These are phyloP conservation scores for Amesomyces nigricolor DNA, from an alignment of 2,329 filamentous ascomycete species.

Conservation along the genomic window DNA sequence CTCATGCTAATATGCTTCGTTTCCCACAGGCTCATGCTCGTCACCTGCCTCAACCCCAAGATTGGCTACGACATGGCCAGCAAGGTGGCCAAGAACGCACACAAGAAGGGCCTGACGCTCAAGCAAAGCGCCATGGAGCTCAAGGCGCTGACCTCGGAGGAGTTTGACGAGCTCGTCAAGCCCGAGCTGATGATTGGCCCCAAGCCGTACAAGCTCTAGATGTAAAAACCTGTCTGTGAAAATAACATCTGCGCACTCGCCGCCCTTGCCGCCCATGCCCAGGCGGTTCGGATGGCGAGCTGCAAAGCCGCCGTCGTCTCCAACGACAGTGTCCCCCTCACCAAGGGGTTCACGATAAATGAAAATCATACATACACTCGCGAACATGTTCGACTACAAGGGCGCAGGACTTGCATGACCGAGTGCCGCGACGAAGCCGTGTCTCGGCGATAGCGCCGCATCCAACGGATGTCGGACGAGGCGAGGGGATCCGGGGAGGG, in stretches of 20 bases:
- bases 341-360: neutral
- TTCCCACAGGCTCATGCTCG: constrained; percentile 78
- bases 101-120: constrained; percentile 94
- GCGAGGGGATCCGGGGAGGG: neutral
- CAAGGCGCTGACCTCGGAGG: constrained; percentile 77
- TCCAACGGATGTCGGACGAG: neutral
- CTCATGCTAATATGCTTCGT: constrained; percentile 18
- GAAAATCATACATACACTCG: neutral
- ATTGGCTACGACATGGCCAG: constrained; percentile 97
- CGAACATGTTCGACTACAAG: neutral
- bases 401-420: neutral
- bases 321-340: neutral
- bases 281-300: too few species aligned
- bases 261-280: neutral
- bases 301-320: neutral
- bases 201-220: constrained; percentile 52
- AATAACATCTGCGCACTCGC: neutral
- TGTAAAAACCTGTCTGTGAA: neutral
- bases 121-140: constrained; percentile 94
- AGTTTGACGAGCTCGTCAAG: constrained; percentile 84
- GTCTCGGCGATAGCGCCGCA: neutral
- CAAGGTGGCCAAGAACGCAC: constrained; percentile 96
- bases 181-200: constrained; percentile 95
- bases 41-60: constrained; percentile 94
- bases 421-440: neutral